These are phyloP conservation scores for Sarcocystis neurona DNA, from an alignment of 169 alveolate genomes.

Conservation along the genomic window DNA sequence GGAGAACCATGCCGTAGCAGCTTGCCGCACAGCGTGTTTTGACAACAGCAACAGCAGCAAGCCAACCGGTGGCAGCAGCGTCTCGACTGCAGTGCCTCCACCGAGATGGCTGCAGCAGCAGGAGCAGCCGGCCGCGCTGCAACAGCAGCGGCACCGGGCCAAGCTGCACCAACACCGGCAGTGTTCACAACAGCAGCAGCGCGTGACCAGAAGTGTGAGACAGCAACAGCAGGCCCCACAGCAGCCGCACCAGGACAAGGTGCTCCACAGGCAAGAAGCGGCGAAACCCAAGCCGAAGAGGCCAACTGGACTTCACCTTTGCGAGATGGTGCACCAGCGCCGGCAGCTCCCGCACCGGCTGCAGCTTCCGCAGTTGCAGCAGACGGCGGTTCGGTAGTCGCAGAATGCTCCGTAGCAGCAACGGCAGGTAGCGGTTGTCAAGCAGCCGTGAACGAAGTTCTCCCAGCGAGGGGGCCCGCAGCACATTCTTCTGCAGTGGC, in stretches of 20 bases:
- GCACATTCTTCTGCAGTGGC: too few relatives aligned
- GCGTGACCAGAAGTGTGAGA: background rate
- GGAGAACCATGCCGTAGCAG: background rate
- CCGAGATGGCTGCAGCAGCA: conserved; percentile 30
- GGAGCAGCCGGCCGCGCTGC: conserved; percentile 46
- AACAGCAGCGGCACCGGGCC: conserved; percentile 17
- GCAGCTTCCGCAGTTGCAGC: too few relatives aligned
- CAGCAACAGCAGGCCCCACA: conserved; percentile 26
- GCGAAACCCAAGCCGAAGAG: too few relatives aligned
- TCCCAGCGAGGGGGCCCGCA: too few relatives aligned
- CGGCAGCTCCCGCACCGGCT: conserved; percentile 49
- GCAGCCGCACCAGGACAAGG: conserved; percentile 33
- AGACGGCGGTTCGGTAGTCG: too few relatives aligned
- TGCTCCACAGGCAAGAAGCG: conserved; percentile 24
- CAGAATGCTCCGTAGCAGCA: too few relatives aligned
- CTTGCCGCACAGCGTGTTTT: background rate
- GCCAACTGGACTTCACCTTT: background rate
- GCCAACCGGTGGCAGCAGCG: background rate
- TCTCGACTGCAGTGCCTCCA: conserved; percentile 40
- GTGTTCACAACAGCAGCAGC: background rate
- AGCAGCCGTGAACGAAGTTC: too few relatives aligned
- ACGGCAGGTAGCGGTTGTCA: too few relatives aligned
- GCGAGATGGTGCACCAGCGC: conserved; percentile 16
- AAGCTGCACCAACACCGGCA: background rate
- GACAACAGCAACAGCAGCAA: background rate